phyloP scores from a whole-genome alignment of 306 rosid species.

The Oemleria cerasiformis region DNA sequence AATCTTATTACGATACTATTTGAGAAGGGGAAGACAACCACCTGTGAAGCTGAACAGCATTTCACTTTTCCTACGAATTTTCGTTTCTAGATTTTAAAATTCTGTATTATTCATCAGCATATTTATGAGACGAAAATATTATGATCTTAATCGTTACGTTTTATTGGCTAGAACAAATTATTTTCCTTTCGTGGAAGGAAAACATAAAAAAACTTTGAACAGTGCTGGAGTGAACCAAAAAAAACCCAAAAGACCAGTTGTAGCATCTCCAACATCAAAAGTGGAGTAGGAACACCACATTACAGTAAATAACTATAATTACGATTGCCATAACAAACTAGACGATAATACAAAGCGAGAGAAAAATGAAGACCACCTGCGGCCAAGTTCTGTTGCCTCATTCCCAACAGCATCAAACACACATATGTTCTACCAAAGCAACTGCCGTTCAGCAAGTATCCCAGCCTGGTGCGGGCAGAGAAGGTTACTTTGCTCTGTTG shows the following conservation, averaged over 20 bases:
- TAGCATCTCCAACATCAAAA: slow-evolving; percentile 9
- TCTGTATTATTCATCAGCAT: no score
- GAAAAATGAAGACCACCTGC: neutral
- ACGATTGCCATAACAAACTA: slow-evolving; percentile 1
- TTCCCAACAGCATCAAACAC: slow-evolving; percentile 4
- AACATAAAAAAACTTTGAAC: neutral
- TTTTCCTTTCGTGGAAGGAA: neutral
- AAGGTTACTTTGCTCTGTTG: neutral
- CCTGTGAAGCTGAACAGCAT: no score
- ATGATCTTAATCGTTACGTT: no score
- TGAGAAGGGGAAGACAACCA: no score
- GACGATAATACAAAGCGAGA: neutral
- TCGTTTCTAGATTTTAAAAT: no score
- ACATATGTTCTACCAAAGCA: neutral
- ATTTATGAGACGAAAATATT: no score
- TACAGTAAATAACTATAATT: neutral
- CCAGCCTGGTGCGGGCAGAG: neutral
- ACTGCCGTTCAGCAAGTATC: slow-evolving; percentile 1
- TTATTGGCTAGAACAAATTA: no score
- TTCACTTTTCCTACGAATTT: no score
- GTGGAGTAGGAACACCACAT: neutral
- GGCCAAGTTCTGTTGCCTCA: neutral
- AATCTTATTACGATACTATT: no score
- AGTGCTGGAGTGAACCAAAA: neutral
- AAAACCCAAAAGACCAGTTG: neutral